Base-by-base conservation (phyloP, 2,329 filamentous ascomycete genomes). In the Aspergillus piperis region DNA sequence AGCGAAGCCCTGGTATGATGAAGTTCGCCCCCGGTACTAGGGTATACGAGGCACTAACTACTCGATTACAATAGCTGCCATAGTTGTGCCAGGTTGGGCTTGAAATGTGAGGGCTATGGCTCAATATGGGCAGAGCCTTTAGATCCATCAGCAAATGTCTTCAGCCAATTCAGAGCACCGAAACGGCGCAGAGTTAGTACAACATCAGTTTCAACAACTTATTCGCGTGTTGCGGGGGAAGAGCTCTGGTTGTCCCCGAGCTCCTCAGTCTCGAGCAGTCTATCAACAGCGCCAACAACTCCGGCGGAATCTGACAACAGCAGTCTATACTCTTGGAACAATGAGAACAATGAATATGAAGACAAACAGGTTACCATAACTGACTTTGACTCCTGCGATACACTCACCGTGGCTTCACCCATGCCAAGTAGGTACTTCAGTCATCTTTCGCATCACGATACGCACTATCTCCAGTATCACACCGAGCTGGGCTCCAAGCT, bases 381-480 rank as follows among this genome's bases (percentile, higher is more conserved):
- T 13, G 25, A 21, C 11, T 8, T 19, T n/a, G 17, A 11, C 21
- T 25, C 60, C 27, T 32, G 11, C 32, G 5, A 3, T n/a, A 8
- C 58, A 27, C 47, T 66, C 11, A 41, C 56, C 8, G 19, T 69
- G 13, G 56, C 64, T 8, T 42, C 64, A 11, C 62, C 61, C 8
- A 64, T 58, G 8, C 68, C 66, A 3, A 63, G 59, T 10, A 59
- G 66, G 27, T 52, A 62, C 30, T 62, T 69, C 25, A 71, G 62
- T 42, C 71, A 73, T 59, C 58, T 75, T 10, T 71, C 73, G 1
- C 53, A 64, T 8, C 58, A 68, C 38, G 74, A 77, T 62, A 67
- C 67, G 21, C 71, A 75, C 48, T 77, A 76, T 58, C 69, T 77
- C 21, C 74, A 76, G 64, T 77, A 77, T 49, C 73, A 76, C 47